A percentile compares a stretch with the other conserved stretches of the same genome.
phyloP scores from a whole-genome alignment of 257 asterid species.

The Fraxinus americana region DNA sequence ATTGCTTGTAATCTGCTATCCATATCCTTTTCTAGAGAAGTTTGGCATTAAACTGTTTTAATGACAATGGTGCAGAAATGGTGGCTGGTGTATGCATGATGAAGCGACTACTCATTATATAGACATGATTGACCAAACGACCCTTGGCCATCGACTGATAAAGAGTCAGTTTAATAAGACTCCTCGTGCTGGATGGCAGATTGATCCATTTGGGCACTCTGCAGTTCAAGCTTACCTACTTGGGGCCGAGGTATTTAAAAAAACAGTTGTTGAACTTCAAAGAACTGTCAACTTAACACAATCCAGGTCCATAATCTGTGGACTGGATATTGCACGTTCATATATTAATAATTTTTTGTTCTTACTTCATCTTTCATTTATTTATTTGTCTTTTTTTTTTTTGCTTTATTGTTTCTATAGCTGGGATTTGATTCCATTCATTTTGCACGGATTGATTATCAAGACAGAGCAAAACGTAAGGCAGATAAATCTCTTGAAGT shows the following conservation, averaged over 20 bases:
- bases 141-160: slow-evolving; percentile 75
- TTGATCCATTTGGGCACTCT: slow-evolving; percentile 94
- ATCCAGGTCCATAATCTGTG: neutral
- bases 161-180: slow-evolving; percentile 69
- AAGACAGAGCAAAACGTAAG: slow-evolving; percentile 76
- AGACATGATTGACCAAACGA: slow-evolving; percentile 95
- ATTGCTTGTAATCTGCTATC: slow-evolving; percentile 4
- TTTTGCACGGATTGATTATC: slow-evolving; percentile 89
- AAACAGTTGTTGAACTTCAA: neutral
- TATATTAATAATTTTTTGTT: neutral
- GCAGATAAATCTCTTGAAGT: slow-evolving; percentile 80
- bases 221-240: slow-evolving; percentile 91
- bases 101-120: slow-evolving; percentile 82
- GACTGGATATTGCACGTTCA: neutral
- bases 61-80: slow-evolving; percentile 56
- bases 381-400: neutral
- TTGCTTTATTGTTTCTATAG: slow-evolving; percentile 33
- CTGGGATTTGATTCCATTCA: slow-evolving; percentile 85
- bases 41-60: slow-evolving; percentile 4
- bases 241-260: slow-evolving; percentile 61
- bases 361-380: slow-evolving; percentile 1
- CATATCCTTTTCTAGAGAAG: neutral
- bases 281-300: neutral
- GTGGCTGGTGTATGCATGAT: slow-evolving; percentile 98
- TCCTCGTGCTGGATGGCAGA: slow-evolving; percentile 98